These are phyloP conservation scores for Solanum appendiculatum DNA, from an alignment of 257 asterid genomes.

Conservation along the genomic window DNA sequence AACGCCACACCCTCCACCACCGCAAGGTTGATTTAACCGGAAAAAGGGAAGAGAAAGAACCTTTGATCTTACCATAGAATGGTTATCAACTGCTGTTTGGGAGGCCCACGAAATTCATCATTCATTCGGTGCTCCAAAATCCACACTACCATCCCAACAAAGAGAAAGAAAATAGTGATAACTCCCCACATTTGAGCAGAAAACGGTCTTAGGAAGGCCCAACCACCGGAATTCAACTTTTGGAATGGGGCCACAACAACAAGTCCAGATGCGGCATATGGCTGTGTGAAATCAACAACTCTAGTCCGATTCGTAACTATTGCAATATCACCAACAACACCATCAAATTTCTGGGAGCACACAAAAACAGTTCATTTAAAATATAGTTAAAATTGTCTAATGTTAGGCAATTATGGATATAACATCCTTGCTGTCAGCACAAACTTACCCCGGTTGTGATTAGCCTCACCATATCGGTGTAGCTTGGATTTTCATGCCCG, in stretches of 20 bases:
- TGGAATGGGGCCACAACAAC: conserved; percentile 43
- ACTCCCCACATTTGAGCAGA: conserved; percentile 47
- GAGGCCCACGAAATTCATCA: conserved; percentile 74
- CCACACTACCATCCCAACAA: conserved; percentile 57
- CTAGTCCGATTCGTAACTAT: conserved; percentile 46
- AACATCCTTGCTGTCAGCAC: not conserved
- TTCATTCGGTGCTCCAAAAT: conserved; percentile 59
- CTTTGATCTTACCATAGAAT: conserved; percentile 42
- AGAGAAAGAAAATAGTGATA: conserved; percentile 34
- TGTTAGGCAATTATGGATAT: not conserved
- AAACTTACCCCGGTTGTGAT: conserved; percentile 72
- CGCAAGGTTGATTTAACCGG: not conserved
- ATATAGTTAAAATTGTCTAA: not conserved
- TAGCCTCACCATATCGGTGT: conserved; percentile 45
- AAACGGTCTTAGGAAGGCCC: conserved; percentile 63
- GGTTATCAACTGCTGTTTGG: conserved; percentile 43
- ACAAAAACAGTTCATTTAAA: not conserved
- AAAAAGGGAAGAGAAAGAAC: not conserved
- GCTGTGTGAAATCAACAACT: conserved; percentile 56
- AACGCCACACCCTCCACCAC: not conserved
- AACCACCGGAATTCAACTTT: conserved; percentile 41
- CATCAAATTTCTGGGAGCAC: conserved; percentile 39
- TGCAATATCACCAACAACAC: conserved; percentile 63
- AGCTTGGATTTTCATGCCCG: conserved; percentile 64
- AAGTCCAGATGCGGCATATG: conserved; percentile 56